Percentiles rank a stretch among this genome's conserved stretches.
Evolutionary conservation across 148 eudicot species (phyloP).

Genomic region (Fagopyrum tataricum): DNA sequence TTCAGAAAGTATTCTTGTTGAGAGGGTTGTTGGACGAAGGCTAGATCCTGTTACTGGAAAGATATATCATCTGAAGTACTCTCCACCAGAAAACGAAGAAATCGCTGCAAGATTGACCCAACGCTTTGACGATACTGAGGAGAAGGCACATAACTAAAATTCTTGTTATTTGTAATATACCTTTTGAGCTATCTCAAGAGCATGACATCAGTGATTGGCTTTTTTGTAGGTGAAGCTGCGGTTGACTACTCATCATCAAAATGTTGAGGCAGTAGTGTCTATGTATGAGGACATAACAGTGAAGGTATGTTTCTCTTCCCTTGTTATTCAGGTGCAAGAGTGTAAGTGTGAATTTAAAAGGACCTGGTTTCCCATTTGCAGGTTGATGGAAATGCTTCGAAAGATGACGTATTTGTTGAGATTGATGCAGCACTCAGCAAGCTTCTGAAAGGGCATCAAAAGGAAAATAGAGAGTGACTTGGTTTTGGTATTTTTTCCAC

Average conservation of each 20-base stretch:
- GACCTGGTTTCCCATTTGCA: conserved; percentile 25
- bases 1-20: conserved; percentile 83
- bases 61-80: conserved; percentile 85
- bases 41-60: conserved; percentile 91
- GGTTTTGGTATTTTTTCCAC: background rate
- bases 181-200: background rate
- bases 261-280: conserved; percentile 86
- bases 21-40: conserved; percentile 96
- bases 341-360: background rate
- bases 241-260: conserved; percentile 82
- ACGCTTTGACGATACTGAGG: conserved; percentile 97
- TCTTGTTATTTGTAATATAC: background rate
- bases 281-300: conserved; percentile 64
- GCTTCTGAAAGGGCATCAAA: conserved; percentile 12
- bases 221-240: conserved; percentile 74
- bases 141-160: conserved; percentile 44
- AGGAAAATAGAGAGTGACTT: background rate
- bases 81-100: conserved; percentile 98
- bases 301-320: conserved; percentile 36
- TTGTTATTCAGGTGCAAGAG: background rate
- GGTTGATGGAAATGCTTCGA: conserved; percentile 65
- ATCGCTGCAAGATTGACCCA: conserved; percentile 90
- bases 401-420: conserved; percentile 68
- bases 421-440: conserved; percentile 52
- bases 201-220: background rate